phyloP scores from a whole-genome alignment of 257 asterid genomes.

The Vinca minor region DNA sequence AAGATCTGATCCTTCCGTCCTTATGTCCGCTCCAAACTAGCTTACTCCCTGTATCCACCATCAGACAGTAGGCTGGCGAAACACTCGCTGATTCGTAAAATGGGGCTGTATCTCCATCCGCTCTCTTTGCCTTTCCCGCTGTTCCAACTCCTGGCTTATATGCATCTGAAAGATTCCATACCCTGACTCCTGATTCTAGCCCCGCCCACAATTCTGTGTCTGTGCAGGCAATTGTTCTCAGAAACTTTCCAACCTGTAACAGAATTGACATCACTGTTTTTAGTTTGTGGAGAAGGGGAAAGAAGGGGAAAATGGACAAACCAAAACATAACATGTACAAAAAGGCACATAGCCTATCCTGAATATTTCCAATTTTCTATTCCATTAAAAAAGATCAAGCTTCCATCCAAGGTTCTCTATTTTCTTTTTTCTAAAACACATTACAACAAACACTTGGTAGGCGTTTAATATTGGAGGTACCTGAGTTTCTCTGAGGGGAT shows the following conservation, averaged over 20 bases:
- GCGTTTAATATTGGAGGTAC: constrained; percentile 13
- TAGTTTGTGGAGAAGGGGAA: not conserved
- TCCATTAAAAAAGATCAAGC: not conserved
- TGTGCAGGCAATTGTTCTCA: constrained; percentile 75
- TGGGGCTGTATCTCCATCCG: constrained; percentile 93
- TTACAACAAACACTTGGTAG: not conserved
- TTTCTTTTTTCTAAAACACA: too few species aligned
- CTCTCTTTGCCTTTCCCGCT: constrained; percentile 65
- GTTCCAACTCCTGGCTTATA: constrained; percentile 58
- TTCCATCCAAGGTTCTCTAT: not conserved
- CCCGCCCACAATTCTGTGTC: constrained; percentile 88
- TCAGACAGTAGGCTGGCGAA: constrained; percentile 57
- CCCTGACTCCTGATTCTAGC: constrained; percentile 85
- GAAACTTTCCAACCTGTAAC: constrained; percentile 63
- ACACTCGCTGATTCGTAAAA: constrained; percentile 62
- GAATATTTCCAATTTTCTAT: not conserved
- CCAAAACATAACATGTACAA: not conserved
- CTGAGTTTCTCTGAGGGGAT: constrained; percentile 76
- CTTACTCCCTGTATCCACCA: constrained; percentile 72
- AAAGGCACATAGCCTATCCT: not conserved
- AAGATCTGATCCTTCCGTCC: constrained; percentile 81
- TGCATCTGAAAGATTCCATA: constrained; percentile 74
- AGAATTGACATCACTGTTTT: not conserved
- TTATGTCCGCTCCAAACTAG: constrained; percentile 92
- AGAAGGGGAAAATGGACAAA: not conserved